These are phyloP conservation scores for Scenedesmus sp. DNA, from an alignment of 163 green algal species.

Conservation along the genomic window DNA sequence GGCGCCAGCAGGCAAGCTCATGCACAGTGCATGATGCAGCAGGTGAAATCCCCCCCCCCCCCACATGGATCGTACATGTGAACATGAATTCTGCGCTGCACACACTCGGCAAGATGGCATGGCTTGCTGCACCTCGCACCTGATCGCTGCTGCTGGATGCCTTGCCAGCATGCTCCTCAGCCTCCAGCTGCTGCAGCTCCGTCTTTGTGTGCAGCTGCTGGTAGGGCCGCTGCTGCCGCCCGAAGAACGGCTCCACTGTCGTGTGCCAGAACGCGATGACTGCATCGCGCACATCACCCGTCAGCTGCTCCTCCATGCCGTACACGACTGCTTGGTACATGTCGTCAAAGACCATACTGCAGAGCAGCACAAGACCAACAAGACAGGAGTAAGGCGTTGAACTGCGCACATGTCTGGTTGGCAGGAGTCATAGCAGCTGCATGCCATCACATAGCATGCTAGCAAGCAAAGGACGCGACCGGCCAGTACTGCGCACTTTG, in stretches of 20 bases:
- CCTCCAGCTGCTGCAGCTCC: constrained; percentile 55
- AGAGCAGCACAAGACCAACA: constrained; percentile 12
- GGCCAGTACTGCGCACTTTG: too few relatives aligned
- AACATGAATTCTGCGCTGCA: too few relatives aligned
- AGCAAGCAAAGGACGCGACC: too few relatives aligned
- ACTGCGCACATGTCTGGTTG: neutral
- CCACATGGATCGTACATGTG: constrained; percentile 14
- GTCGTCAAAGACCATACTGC: constrained; percentile 78
- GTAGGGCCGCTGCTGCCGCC: constrained; percentile 68
- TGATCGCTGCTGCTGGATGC: constrained; percentile 28
- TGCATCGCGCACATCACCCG: constrained; percentile 65
- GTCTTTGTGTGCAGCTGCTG: constrained; percentile 58
- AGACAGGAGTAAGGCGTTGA: neutral
- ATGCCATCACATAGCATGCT: too few relatives aligned
- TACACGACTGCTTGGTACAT: constrained; percentile 90
- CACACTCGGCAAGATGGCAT: too few relatives aligned
- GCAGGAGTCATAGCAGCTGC: too few relatives aligned
- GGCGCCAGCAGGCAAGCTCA: neutral
- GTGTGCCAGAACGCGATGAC: constrained; percentile 51
- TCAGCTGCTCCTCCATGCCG: constrained; percentile 85
- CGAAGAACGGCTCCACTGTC: constrained; percentile 94
- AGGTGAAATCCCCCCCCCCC: too few relatives aligned
- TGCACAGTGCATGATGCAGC: neutral
- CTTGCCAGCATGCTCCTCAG: constrained; percentile 47
- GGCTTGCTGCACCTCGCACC: too few relatives aligned